Evolutionary conservation across 2,329 filamentous ascomycete species (phyloP).

Genomic region (Fusarium newnesense): DNA sequence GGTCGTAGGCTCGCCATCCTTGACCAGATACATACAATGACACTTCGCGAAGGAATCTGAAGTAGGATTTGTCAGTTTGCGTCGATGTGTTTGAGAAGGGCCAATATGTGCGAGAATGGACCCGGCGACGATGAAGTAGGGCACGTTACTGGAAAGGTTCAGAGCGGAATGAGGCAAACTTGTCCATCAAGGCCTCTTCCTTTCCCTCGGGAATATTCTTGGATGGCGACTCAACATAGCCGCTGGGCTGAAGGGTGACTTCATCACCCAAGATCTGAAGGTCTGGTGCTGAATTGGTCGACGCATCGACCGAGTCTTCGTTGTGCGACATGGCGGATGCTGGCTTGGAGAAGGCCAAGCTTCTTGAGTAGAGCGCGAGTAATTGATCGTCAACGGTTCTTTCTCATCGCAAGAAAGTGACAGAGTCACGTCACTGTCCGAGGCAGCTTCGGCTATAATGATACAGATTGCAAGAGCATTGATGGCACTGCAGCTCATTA

Average conservation of each 20-base stretch:
- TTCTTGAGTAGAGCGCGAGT: slow-evolving; percentile 6
- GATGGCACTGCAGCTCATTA: slow-evolving; percentile 13
- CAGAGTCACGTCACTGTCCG: slow-evolving; percentile 16
- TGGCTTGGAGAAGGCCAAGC: neutral
- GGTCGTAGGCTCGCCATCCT: slow-evolving; percentile 95
- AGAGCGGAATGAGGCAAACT: slow-evolving; percentile 86
- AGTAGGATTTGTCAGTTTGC: slow-evolving; percentile 17
- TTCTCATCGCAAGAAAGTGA: slow-evolving; percentile 30
- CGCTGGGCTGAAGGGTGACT: slow-evolving; percentile 79
- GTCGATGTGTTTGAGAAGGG: too few relatives aligned
- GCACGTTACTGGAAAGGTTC: slow-evolving; percentile 66
- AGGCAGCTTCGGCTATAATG: slow-evolving; percentile 6
- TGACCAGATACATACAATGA: slow-evolving; percentile 92
- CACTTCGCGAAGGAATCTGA: slow-evolving; percentile 90
- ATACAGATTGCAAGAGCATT: slow-evolving; percentile 18
- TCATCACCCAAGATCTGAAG: slow-evolving; percentile 80
- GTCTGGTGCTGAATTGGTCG: slow-evolving; percentile 70
- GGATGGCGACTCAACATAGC: slow-evolving; percentile 65
- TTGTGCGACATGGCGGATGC: slow-evolving; percentile 45
- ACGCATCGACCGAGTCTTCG: slow-evolving; percentile 46
- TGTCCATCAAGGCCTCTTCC: slow-evolving; percentile 78
- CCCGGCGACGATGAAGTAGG: slow-evolving; percentile 21
- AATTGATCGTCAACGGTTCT: slow-evolving; percentile 30
- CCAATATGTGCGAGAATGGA: neutral
- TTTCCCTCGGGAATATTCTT: slow-evolving; percentile 59